Evolutionary conservation across 2,329 filamentous ascomycete species (phyloP).

Genomic region (Calonectria honghensis): DNA sequence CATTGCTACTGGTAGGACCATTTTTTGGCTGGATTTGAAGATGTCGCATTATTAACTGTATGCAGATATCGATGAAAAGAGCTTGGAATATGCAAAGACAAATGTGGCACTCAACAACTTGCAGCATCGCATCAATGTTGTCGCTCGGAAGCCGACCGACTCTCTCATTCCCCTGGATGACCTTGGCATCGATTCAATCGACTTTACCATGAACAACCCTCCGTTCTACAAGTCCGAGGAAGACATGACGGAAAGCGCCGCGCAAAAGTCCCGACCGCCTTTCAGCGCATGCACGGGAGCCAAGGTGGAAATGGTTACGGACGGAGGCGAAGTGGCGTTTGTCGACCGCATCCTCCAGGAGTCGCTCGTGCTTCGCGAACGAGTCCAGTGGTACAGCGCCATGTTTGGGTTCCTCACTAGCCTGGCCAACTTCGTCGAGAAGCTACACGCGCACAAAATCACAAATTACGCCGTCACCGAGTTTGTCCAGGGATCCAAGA

Average conservation of each 20-base stretch:
- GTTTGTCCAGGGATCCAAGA: constrained; percentile 86
- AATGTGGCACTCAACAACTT: constrained; percentile 83
- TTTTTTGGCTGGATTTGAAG: neutral
- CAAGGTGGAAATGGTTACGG: constrained; percentile 88
- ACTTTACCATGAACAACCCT: constrained; percentile 95
- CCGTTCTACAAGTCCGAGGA: constrained; percentile 89
- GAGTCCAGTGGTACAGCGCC: constrained; percentile 90
- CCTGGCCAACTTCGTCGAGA: constrained; percentile 77
- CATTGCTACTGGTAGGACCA: constrained; percentile 73
- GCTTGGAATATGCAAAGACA: constrained; percentile 76
- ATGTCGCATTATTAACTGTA: neutral
- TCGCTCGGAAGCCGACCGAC: constrained; percentile 71
- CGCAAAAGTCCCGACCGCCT: constrained; percentile 80
- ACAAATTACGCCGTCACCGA: constrained; percentile 89
- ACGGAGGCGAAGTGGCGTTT: constrained; percentile 86
- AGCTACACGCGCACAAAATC: constrained; percentile 73
- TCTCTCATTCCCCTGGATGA: constrained; percentile 79
- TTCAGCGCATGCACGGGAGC: constrained; percentile 86
- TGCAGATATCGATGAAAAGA: constrained; percentile 84
- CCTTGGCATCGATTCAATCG: constrained; percentile 71
- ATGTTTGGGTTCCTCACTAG: constrained; percentile 91
- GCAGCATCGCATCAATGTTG: constrained; percentile 77
- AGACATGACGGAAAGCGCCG: constrained; percentile 80
- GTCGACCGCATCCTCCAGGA: constrained; percentile 82
- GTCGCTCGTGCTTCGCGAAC: constrained; percentile 74